Evolutionary conservation across 768 basidiomycete genomes (phyloP), one percentile per base, ranked within the genome.

Genomic region (Paxillus ammoniavirescens): DNA sequence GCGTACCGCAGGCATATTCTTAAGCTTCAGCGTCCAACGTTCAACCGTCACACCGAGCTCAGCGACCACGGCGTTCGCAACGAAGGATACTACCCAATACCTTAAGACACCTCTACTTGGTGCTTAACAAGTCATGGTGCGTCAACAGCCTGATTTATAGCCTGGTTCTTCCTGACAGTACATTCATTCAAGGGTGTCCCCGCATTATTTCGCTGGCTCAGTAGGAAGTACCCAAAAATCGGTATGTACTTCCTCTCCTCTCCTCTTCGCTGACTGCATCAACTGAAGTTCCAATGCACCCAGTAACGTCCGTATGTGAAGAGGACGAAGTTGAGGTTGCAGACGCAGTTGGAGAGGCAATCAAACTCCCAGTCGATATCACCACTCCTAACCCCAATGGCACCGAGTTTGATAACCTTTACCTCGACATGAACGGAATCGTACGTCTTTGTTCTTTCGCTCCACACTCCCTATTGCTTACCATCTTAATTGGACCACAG

Each of bases 361-460:
- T 91, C 47, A 75, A 78, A 31, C 78, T 92, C 52, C 94, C 93
- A 9, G 73, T 96, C 42, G 89, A 93, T 69, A 92, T 89, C 57
- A 74, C 82, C 30, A 67, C 75, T 36, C 79, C 89, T 31, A 99
- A 99, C 70, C 97, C 97, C n/a, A 99, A 99, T 68, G 93, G 89
- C 23, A 77, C 79, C 53, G 97, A 99, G 74, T 93, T 95, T 61
- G 97, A 99, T 75, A 93, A 92, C 69, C 76, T 99, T 43, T 99
- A 99, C 70, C 79, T 99, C 41, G 96, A 99, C 68, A 98, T 99
- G 97, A 99, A 99, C 70, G 97, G 93, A 60, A 98, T 98, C 69
- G 97, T 93, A 60, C 59, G 87, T 58, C 18, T 13, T 18, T 26
- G 4, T 26, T 13, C 8, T 33, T 42, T 18, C 14, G 9, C 3